Evolutionary conservation across 805 yeast species (phyloP).

Genomic region (Suhomyces xylopsoci): DNA sequence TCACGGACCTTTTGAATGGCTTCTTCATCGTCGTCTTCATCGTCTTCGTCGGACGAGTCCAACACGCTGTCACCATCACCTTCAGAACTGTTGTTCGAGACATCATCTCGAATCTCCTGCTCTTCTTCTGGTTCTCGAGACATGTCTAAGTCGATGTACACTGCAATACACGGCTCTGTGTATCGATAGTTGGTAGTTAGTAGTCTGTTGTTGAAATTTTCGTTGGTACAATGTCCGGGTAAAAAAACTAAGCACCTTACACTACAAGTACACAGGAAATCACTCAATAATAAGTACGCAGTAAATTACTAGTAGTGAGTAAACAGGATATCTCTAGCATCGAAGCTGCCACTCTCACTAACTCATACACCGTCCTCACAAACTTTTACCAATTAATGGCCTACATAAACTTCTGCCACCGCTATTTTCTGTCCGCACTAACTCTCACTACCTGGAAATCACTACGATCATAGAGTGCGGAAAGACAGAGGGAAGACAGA

Average conservation of each 20-base stretch:
- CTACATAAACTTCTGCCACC: too few species aligned
- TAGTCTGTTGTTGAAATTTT: not conserved
- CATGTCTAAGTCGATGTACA: constrained; percentile 17
- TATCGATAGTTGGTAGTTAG: not conserved
- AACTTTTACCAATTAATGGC: too few species aligned
- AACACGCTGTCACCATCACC: constrained; percentile 40
- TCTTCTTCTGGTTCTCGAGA: constrained; percentile 33
- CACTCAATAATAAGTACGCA: not conserved
- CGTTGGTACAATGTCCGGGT: constrained; percentile 4
- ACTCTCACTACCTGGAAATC: too few species aligned
- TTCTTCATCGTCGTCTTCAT: constrained; percentile 82
- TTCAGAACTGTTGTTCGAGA: constrained; percentile 29
- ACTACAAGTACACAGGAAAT: not conserved
- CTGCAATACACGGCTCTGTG: not conserved
- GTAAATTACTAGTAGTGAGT: not conserved
- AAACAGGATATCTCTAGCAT: not conserved
- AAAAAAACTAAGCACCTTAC: too few species aligned
- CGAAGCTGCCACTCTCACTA: not conserved
- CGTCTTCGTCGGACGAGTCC: constrained; percentile 83
- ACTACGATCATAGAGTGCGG: too few species aligned
- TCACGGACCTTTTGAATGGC: constrained; percentile 80
- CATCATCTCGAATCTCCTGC: constrained; percentile 35
- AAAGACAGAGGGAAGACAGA: too few species aligned
- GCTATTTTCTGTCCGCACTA: too few species aligned
- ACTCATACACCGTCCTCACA: not conserved